Evolutionary conservation across 345 rosid genomes (phyloP).

Genomic region (Abelmoschus esculentus): DNA sequence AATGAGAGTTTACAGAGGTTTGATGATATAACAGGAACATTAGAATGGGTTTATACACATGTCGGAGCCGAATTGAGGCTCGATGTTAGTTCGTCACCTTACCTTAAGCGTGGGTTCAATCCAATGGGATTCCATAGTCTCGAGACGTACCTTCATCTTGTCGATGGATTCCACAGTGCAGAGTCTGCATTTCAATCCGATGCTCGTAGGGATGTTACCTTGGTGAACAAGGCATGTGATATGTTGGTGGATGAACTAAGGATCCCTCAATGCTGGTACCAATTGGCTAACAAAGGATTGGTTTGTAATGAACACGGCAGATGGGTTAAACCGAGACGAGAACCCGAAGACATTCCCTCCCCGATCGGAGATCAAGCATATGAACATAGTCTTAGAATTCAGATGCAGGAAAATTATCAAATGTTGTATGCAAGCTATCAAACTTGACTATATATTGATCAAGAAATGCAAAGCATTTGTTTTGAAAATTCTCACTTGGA

Average conservation of each 20-base stretch:
- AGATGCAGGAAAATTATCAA: background rate
- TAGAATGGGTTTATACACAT: slow-evolving; percentile 39
- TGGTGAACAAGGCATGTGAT: slow-evolving; percentile 37
- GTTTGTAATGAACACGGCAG: slow-evolving; percentile 40
- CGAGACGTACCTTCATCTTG: slow-evolving; percentile 35
- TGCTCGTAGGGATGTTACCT: slow-evolving; percentile 31
- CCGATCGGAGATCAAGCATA: slow-evolving; percentile 17
- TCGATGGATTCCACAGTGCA: slow-evolving; percentile 26
- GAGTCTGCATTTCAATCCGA: slow-evolving; percentile 15
- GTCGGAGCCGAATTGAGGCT: slow-evolving; percentile 31
- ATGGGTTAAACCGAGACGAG: slow-evolving; percentile 46
- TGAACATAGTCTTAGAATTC: background rate
- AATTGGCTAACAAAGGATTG: slow-evolving; percentile 33
- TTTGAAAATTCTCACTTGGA: background rate
- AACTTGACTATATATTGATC: background rate
- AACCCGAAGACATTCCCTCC: slow-evolving; percentile 48
- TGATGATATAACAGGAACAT: slow-evolving; percentile 22
- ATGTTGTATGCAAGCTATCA: background rate
- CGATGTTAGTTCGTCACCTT: slow-evolving; percentile 28
- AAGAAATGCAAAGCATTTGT: background rate
- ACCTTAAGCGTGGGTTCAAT: slow-evolving; percentile 24
- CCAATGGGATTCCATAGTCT: slow-evolving; percentile 26
- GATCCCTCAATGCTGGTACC: slow-evolving; percentile 31
- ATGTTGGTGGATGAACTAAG: slow-evolving; percentile 38
- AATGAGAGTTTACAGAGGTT: slow-evolving; percentile 28